Conservation (phyloP, 495 filamentous ascomycete genomes). For the Hypoxylon intermedium region DNA sequence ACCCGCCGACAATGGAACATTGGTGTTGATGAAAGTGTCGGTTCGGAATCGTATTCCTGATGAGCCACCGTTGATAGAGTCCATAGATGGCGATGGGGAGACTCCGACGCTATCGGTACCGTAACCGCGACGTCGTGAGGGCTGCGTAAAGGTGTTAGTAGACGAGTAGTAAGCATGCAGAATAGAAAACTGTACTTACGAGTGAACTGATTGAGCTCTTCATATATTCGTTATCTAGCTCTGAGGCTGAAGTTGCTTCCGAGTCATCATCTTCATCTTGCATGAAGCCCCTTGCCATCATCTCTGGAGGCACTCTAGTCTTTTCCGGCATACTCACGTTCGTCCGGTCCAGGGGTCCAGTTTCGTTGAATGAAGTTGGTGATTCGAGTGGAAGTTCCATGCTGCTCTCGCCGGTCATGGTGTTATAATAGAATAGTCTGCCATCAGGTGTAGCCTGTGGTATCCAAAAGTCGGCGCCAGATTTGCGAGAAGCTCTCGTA, state of each 20-base stretch:
- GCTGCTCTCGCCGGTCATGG: slow-evolving; percentile 88
- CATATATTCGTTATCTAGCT: slow-evolving; percentile 71
- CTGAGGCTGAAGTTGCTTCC: slow-evolving; percentile 79
- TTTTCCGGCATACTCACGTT: slow-evolving; percentile 88
- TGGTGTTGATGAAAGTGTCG: slow-evolving; percentile 58
- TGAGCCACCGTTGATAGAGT: slow-evolving; percentile 73
- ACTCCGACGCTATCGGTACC: slow-evolving; percentile 68
- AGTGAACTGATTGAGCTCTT: slow-evolving; percentile 57
- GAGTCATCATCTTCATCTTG: slow-evolving; percentile 87
- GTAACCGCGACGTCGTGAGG: slow-evolving; percentile 68
- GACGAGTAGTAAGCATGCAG: neutral
- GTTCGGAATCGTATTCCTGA: slow-evolving; percentile 53
- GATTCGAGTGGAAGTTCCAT: slow-evolving; percentile 94
- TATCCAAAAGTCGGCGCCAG: slow-evolving; percentile 96
- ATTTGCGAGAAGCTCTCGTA: slow-evolving; percentile 69
- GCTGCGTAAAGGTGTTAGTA: slow-evolving; percentile 43
- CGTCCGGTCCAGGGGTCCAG: slow-evolving; percentile 83
- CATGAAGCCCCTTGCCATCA: slow-evolving; percentile 84
- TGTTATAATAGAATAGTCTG: slow-evolving; percentile 97
- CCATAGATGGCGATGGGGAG: slow-evolving; percentile 90
- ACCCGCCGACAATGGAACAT: slow-evolving; percentile 42
- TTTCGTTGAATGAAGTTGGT: slow-evolving; percentile 79
- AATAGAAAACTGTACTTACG: slow-evolving; percentile 47
- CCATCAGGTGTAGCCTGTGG: slow-evolving; percentile 96
- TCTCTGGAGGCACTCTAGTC: slow-evolving; percentile 88